Conservation (phyloP, 2,329 filamentous ascomycete genomes). For the Apiospora rasikravindrae region DNA sequence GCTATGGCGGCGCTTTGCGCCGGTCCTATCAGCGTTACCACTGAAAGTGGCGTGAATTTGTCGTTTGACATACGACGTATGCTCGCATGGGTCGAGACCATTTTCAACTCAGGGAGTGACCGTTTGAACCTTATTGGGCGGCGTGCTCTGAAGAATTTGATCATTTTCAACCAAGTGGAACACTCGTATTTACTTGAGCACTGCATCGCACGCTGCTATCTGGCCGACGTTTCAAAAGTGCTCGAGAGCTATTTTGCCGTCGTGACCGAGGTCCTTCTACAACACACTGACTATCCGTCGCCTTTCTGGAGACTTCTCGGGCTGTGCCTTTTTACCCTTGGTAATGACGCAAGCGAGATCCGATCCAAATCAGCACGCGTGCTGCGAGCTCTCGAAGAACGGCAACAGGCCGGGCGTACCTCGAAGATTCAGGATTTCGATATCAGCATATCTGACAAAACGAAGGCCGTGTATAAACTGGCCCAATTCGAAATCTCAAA, state of each 20-base stretch:
- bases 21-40: conserved; percentile 83
- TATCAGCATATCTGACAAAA: conserved; percentile 98
- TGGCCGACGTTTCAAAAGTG: conserved; percentile 79
- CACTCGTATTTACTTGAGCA: conserved; percentile 85
- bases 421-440: conserved; percentile 97
- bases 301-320: conserved; percentile 91
- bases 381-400: conserved; percentile 80
- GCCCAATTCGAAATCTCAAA: conserved; percentile 97
- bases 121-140: conserved; percentile 89
- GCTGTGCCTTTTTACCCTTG: conserved; percentile 88
- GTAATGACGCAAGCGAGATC: conserved; percentile 88
- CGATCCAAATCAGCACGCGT: conserved; percentile 85
- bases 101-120: conserved; percentile 91
- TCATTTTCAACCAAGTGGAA: conserved; percentile 82
- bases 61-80: conserved; percentile 93
- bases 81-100: conserved; percentile 93
- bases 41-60: conserved; percentile 83
- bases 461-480: conserved; percentile 95
- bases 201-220: conserved; percentile 90
- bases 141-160: conserved; percentile 85
- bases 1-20: conserved; percentile 95
- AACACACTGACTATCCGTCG: conserved; percentile 80
- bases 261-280: conserved; percentile 83
- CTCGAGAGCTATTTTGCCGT: conserved; percentile 96
- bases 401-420: conserved; percentile 72